Percentiles rank a stretch among this genome's conserved stretches.
Evolutionary conservation across 2,329 filamentous ascomycete species (phyloP).

Genomic region (Trichophyton benhamiae): DNA sequence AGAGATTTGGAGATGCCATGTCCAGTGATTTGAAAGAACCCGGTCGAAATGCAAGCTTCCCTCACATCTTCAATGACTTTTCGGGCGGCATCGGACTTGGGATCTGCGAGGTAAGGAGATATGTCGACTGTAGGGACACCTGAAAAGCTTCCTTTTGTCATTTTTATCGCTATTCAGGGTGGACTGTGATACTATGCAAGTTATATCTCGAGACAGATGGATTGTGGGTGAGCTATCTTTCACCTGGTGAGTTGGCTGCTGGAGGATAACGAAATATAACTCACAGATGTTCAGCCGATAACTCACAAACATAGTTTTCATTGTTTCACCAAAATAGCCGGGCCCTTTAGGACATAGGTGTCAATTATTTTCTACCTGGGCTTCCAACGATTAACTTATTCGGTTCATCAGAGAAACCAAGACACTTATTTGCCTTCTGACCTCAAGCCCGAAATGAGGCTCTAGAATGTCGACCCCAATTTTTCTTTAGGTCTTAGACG

Average conservation of each 20-base stretch:
- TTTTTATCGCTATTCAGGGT: neutral
- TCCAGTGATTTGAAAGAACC: constrained; percentile 3
- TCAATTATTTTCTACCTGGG: neutral
- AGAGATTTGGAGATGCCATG: neutral
- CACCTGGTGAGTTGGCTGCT: neutral
- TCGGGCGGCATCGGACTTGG: neutral
- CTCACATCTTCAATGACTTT: neutral
- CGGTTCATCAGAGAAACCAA: neutral
- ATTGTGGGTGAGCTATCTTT: neutral
- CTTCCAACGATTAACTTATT: neutral
- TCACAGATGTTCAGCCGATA: neutral
- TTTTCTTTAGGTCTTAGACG: too few species aligned
- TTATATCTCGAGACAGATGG: neutral
- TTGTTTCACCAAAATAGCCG: neutral
- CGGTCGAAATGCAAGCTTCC: constrained; percentile 1
- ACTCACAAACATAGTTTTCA: neutral
- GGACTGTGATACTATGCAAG: neutral
- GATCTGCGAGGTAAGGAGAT: constrained; percentile 1
- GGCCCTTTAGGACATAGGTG: neutral
- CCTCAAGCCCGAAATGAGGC: neutral
- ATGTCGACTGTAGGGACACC: neutral
- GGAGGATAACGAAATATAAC: neutral
- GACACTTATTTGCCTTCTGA: neutral
- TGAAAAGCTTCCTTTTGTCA: neutral
- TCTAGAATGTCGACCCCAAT: neutral